These are phyloP conservation scores for Vitis hybrid DNA, from an alignment of 177 flowering plant species.

Conservation along the genomic window DNA sequence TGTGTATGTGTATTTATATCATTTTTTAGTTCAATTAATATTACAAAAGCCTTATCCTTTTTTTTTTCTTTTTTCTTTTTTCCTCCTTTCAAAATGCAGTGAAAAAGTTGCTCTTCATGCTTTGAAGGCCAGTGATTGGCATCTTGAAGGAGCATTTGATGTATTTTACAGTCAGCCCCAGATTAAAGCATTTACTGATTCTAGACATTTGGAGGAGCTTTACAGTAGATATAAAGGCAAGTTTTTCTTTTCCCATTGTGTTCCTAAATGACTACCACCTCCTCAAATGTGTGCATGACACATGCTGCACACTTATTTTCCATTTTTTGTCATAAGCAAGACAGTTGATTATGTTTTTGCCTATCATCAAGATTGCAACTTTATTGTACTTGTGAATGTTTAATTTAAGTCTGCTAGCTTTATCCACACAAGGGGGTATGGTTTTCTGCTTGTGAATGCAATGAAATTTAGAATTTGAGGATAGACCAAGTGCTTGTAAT, in stretches of 20 bases:
- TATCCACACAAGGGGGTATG: too few relatives aligned
- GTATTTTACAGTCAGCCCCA: conserved; percentile 94
- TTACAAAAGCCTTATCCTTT: neutral
- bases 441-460: too few relatives aligned
- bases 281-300: neutral
- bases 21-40: neutral
- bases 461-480: too few relatives aligned
- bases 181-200: conserved; percentile 57
- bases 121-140: conserved; percentile 89
- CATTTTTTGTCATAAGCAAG: too few relatives aligned
- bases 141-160: conserved; percentile 95
- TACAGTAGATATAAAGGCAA: conserved; percentile 90
- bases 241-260: conserved; percentile 1
- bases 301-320: too few relatives aligned
- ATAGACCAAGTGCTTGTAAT: too few relatives aligned
- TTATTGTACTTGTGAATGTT: too few relatives aligned
- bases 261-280: neutral
- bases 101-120: conserved; percentile 83
- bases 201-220: conserved; percentile 88
- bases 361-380: too few relatives aligned
- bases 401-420: too few relatives aligned
- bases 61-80: neutral
- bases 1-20: neutral
- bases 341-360: too few relatives aligned
- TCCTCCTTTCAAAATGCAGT: conserved; percentile 38